Percentiles rank a stretch among this genome's conserved stretches.
phyloP scores from a whole-genome alignment of 352 stramenopile genomes.

The Aphanomyces invadans region DNA sequence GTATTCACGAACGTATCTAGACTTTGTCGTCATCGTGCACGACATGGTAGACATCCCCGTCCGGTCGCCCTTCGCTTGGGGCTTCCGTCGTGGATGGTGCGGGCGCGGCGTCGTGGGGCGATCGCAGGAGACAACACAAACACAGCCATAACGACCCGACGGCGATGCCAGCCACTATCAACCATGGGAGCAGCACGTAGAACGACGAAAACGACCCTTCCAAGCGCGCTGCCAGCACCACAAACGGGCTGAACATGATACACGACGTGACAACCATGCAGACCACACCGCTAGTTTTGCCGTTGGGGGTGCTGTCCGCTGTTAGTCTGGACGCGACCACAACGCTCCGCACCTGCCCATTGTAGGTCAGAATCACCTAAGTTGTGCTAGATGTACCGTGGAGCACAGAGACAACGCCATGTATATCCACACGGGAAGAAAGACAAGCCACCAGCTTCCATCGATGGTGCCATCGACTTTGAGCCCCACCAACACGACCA shows the following conservation, averaged over 20 bases:
- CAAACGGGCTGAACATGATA: constrained; percentile 43
- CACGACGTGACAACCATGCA: constrained; percentile 33
- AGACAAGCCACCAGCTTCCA: constrained; percentile 70
- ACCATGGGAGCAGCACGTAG: constrained; percentile 72
- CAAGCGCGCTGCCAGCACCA: constrained; percentile 63
- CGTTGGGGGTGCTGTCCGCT: background rate
- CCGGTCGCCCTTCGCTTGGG: background rate
- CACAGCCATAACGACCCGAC: background rate
- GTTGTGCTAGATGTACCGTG: too few species aligned
- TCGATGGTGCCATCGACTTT: constrained; percentile 56
- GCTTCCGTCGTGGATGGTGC: background rate
- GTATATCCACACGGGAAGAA: constrained; percentile 70
- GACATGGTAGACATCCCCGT: constrained; percentile 8
- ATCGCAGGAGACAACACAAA: constrained; percentile 1
- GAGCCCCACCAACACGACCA: constrained; percentile 51
- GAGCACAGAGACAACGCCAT: constrained; percentile 21
- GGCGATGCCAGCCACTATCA: constrained; percentile 38
- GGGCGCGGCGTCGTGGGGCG: background rate
- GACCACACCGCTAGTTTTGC: background rate
- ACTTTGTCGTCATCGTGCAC: constrained; percentile 8
- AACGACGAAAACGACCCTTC: constrained; percentile 53
- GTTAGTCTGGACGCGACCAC: background rate
- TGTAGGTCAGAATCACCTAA: too few species aligned
- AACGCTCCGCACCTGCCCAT: constrained; percentile 28
- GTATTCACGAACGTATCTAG: background rate